phyloP scores from a whole-genome alignment of 257 asterid genomes.

The Solanum pennellii region DNA sequence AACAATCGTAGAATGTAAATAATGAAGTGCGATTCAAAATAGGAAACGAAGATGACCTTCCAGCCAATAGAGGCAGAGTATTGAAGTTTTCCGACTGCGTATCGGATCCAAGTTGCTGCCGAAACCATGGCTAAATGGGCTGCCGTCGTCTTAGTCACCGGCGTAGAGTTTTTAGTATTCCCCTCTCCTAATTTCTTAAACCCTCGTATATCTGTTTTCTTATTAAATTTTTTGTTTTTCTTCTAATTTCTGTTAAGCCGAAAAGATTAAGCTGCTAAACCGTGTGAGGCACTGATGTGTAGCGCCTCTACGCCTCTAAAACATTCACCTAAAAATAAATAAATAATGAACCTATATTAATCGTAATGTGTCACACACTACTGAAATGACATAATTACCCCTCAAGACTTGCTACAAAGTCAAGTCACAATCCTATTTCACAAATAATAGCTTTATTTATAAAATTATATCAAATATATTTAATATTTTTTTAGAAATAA shows the following conservation, averaged over 20 bases:
- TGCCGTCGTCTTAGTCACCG: not conserved
- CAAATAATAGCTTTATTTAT: not conserved
- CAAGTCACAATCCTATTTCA: no score
- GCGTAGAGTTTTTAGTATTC: not conserved
- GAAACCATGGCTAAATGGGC: conserved; percentile 40
- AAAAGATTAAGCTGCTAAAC: not conserved
- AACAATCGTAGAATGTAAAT: not conserved
- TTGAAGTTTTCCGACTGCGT: conserved; percentile 32
- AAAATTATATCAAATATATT: no score
- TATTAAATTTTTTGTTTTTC: not conserved
- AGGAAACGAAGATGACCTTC: conserved; percentile 24
- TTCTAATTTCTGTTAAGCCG: not conserved
- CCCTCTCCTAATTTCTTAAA: not conserved
- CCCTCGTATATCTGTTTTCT: conserved; percentile 6
- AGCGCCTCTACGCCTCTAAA: not conserved
- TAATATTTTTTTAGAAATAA: no score
- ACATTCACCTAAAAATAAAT: not conserved
- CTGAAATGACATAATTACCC: not conserved
- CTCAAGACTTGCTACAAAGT: not conserved
- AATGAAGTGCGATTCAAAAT: not conserved
- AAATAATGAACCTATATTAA: not conserved
- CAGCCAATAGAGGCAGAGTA: conserved; percentile 39
- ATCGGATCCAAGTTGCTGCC: conserved; percentile 53
- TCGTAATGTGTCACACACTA: not conserved
- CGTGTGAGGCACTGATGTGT: not conserved